Evolutionary conservation across 2,329 filamentous ascomycete genomes (phyloP).

Genomic region (Neonectria magnoliae): DNA sequence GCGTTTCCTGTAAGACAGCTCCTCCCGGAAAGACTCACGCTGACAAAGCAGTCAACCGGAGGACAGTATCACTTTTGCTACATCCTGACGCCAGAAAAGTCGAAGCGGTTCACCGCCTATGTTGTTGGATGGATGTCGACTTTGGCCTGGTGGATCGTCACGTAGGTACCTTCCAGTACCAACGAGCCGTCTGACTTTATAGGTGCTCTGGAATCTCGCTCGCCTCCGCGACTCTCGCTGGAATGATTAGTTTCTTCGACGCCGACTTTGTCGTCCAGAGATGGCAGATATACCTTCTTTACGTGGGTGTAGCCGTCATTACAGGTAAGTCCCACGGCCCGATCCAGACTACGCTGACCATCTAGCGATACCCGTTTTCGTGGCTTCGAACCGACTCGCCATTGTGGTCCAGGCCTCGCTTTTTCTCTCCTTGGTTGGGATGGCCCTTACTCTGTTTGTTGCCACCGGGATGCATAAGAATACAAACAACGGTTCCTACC

Average conservation of each 20-base stretch:
- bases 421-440: slow-evolving; percentile 13
- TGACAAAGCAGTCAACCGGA: slow-evolving; percentile 15
- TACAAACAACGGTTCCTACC: slow-evolving; percentile 6
- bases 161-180: not conserved
- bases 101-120: slow-evolving; percentile 19
- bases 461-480: slow-evolving; percentile 12
- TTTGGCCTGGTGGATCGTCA: slow-evolving; percentile 27
- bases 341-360: not conserved
- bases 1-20: slow-evolving; percentile 16
- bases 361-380: slow-evolving; percentile 14
- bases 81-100: slow-evolving; percentile 19
- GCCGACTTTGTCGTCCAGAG: not conserved
- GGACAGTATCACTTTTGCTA: slow-evolving; percentile 28
- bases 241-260: slow-evolving; percentile 13
- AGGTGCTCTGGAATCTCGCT: slow-evolving; percentile 25
- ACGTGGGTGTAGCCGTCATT: slow-evolving; percentile 15
- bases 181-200: no score
- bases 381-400: slow-evolving; percentile 14
- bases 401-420: slow-evolving; percentile 8
- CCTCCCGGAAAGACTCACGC: not conserved
- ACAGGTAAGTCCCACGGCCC: not conserved
- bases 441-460: slow-evolving; percentile 14
- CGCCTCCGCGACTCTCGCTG: slow-evolving; percentile 4
- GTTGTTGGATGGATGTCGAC: slow-evolving; percentile 20
- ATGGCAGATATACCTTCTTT: slow-evolving; percentile 25